Evolutionary conservation across 2,329 filamentous ascomycete species (phyloP), one percentile per base, ranked within the genome.

Genomic region (Trichoderma arundinaceum): DNA sequence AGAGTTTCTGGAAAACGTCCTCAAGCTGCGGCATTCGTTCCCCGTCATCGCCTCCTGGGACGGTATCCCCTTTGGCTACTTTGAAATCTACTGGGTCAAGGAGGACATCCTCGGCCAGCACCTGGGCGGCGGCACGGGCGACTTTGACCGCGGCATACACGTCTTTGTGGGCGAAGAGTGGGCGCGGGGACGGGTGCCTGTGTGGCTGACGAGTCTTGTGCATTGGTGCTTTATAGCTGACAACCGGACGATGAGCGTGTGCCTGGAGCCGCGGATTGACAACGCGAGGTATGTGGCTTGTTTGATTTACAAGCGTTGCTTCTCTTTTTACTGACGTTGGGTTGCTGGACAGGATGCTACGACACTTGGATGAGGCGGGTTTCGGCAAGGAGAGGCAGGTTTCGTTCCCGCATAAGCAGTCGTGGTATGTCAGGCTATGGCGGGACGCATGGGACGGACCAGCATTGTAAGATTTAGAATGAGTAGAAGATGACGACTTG

Each of bases 1-100:
- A 77, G 66, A 84, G 1, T 96, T 97, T 68, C 81, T 99, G 3
- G 80, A 84, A 19, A 81, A 80, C 2, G 88, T 85, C 0, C 79
- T 98, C 10, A 83, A 83, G 12, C 88, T 84, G 19, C 83, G 84
- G 17, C 90, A 97, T 77, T 92, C 89, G 8, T 97, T 98, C 77
- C 95, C 95, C 0, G 92, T 90, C 0, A 94, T 98, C 67, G 95
- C 92, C 0, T 89, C 93, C 75, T 99, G 94, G 92, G 92, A 98
- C 71, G 94, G 92, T 10, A 90, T 94, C 67, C 94, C 94, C 0
- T 99, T 98, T 79, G 95, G 93, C 0, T 99, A 96, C 76, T 97
- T 99, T 75, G 95, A 99, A 80, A 85, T 99, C 39, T 99, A 99
- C 79, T 99, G 95, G 94, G 92, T 95, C 3, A 97, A 96, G 73